Percentiles rank a stretch among this genome's conserved stretches.
These are phyloP conservation scores for Metarhizium rileyi DNA, from an alignment of 2,329 filamentous ascomycete species.

Conservation along the genomic window DNA sequence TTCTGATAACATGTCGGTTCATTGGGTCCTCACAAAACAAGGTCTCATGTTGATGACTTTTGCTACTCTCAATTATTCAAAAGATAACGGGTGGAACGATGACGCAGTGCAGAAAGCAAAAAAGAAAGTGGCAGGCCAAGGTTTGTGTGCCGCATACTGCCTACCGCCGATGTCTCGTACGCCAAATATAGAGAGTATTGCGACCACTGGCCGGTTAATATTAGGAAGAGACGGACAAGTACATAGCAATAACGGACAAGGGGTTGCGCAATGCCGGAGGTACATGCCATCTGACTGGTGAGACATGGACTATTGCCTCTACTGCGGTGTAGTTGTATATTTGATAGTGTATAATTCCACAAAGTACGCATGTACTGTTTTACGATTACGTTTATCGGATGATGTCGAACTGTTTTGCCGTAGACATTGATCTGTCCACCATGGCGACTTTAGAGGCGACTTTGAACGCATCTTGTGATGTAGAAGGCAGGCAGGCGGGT, in stretches of 20 bases:
- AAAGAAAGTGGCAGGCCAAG: background rate
- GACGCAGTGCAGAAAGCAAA: background rate
- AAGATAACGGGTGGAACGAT: background rate
- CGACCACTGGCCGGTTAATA: background rate
- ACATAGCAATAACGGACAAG: constrained; percentile 1
- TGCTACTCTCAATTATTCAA: background rate
- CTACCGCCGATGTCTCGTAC: background rate
- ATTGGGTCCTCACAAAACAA: background rate
- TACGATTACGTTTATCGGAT: background rate
- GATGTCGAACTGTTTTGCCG: no score
- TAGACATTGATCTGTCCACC: no score
- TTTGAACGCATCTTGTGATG: no score
- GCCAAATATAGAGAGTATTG: background rate
- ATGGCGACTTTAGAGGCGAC: no score
- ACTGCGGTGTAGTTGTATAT: constrained; percentile 14
- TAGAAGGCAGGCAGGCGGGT: no score
- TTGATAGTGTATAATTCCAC: constrained; percentile 14
- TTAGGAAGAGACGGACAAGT: background rate
- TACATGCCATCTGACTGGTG: background rate
- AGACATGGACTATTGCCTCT: background rate
- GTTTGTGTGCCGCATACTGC: background rate
- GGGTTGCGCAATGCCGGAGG: background rate
- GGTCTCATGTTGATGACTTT: constrained; percentile 7
- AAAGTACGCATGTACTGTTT: constrained; percentile 7
- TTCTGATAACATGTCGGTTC: constrained; percentile 17